phyloP scores from a whole-genome alignment of 2,329 filamentous ascomycete genomes.

The Stachybotrys chartarum region DNA sequence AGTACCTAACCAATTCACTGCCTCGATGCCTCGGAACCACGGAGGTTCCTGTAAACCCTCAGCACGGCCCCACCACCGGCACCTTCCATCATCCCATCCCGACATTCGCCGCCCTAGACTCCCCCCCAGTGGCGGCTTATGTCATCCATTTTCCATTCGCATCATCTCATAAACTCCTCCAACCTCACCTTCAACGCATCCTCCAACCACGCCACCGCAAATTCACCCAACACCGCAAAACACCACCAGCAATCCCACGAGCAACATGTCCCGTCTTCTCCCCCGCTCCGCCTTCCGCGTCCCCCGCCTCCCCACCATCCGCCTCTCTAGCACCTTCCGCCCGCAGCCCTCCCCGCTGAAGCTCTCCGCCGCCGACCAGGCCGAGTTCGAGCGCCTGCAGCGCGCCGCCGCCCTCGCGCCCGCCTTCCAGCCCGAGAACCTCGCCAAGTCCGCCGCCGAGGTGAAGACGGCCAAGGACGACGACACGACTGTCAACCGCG shows the following conservation, averaged over 20 bases:
- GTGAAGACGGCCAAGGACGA: constrained; percentile 26
- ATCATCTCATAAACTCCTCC: too few species aligned
- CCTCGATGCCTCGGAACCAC: too few species aligned
- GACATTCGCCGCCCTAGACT: too few species aligned
- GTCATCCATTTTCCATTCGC: too few species aligned
- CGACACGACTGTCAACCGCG: constrained; percentile 35
- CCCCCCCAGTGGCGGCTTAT: too few species aligned
- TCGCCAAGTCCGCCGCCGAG: constrained; percentile 12
- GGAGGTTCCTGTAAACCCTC: too few species aligned
- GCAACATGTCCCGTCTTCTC: constrained; percentile 1
- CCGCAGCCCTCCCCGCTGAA: constrained; percentile 68
- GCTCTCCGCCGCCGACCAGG: constrained; percentile 82
- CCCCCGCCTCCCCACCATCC: constrained; percentile 9
- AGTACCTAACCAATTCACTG: too few species aligned
- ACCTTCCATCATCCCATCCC: too few species aligned
- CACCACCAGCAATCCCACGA: neutral
- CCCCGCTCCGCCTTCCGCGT: constrained; percentile 8
- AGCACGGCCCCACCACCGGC: too few species aligned
- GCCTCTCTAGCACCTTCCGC: constrained; percentile 28
- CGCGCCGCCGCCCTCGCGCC: constrained; percentile 44
- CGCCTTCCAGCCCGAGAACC: constrained; percentile 28
- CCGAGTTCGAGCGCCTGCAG: constrained; percentile 83
- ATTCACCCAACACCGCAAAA: neutral
- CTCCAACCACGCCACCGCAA: too few species aligned
- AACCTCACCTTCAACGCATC: too few species aligned